Evolutionary conservation across 352 stramenopile species (phyloP), one percentile per base, ranked within the genome.

Genomic region (Elongisporangium prolatum): DNA sequence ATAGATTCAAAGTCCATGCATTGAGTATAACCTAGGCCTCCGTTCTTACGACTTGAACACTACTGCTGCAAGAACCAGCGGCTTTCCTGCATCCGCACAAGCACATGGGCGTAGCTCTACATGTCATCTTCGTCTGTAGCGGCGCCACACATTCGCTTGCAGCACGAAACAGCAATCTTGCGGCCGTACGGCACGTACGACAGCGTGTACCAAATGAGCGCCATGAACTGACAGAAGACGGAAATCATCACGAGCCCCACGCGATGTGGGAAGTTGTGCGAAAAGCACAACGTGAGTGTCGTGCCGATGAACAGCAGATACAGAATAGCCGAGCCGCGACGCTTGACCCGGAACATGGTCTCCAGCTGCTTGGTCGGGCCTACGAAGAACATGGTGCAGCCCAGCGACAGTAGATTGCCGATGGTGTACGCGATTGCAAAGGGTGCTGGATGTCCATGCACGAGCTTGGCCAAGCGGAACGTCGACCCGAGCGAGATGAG

Each of bases 171-270:
- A 18, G 72, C 74, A 52, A 92, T 89, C 34, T 71, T 77, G 59
- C 86, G 83, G n/a, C 81, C 87, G 61, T 93, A 96, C 1, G 87
- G 87, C 0, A 96, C 71, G 66, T 93, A 96, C n/a, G 85, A 95
- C 14, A 95, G 64, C 57, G 82, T 93, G 69, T 94, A 95, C 87
- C 87, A 96, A 11, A 90, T 48, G 22, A 95, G 77, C 52, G 87
- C 82, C 13, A 79, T 16, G 61, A 93, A 93, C 67, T 96, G 87
- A 25, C 82, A 72, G 4, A 88, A 21, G 21, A 96, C 80, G 4
- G 77, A 90, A 7, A 95, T 24, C 56, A 95, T 63, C 50, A 95
- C 80, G 17, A 93, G 64, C 10, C 79, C 64, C 16, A 89, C 59
- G 25, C 86, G 86, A 59, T 91, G 78, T 25, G 86, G 80, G 13